These are phyloP conservation scores for Picea abies DNA, from an alignment of 83 land plant genomes.

Conservation along the genomic window DNA sequence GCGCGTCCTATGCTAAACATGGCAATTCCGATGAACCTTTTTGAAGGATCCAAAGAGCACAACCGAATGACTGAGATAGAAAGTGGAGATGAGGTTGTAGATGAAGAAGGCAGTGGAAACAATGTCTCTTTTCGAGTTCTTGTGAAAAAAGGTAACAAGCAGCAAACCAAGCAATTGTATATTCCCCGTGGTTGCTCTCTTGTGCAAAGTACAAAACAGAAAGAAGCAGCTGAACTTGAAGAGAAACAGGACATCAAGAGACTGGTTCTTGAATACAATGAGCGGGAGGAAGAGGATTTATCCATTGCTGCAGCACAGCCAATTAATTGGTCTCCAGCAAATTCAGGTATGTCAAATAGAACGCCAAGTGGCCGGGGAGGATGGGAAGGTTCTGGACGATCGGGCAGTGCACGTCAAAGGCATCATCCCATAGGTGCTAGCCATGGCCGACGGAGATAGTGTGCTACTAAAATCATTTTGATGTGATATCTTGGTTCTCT, in stretches of 20 bases:
- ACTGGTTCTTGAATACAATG: slow-evolving; percentile 90
- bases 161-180: slow-evolving; percentile 88
- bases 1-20: slow-evolving; percentile 82
- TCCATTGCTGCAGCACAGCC: slow-evolving; percentile 59
- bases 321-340: slow-evolving; percentile 56
- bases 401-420: slow-evolving; percentile 32
- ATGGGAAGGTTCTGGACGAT: slow-evolving; percentile 34
- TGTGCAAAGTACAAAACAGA: slow-evolving; percentile 95
- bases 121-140: slow-evolving; percentile 83
- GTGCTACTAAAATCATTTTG: not conserved
- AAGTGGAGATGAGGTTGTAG: slow-evolving; percentile 85
- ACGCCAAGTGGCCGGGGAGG: slow-evolving; percentile 33
- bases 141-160: slow-evolving; percentile 92
- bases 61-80: slow-evolving; percentile 60
- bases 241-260: slow-evolving; percentile 96
- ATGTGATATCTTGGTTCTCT: slow-evolving; percentile 3
- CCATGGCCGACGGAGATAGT: slow-evolving; percentile 16
- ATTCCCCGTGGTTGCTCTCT: slow-evolving; percentile 91
- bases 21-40: slow-evolving; percentile 92
- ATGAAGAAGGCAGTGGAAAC: slow-evolving; percentile 68
- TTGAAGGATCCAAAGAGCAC: slow-evolving; percentile 81
- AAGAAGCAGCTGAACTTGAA: slow-evolving; percentile 97
- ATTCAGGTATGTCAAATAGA: slow-evolving; percentile 5
- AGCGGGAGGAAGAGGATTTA: slow-evolving; percentile 90
- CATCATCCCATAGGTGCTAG: slow-evolving; percentile 12